Evolutionary conservation across 169 alveolate species (phyloP).

Genomic region (Eimeria acervulina): DNA sequence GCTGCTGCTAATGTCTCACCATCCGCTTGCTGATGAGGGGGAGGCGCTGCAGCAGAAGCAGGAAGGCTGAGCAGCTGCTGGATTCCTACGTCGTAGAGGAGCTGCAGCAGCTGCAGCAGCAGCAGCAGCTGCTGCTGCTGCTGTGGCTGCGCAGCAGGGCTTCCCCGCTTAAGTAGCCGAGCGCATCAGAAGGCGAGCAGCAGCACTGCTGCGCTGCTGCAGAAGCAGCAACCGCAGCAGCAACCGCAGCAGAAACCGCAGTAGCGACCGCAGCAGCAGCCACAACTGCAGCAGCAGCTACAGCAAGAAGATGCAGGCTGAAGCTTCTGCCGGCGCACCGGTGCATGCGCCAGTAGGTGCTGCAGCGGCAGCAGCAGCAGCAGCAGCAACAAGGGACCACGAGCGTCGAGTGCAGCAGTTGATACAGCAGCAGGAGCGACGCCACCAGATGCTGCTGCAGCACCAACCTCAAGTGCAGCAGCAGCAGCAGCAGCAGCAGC

Average conservation of each 20-base stretch:
- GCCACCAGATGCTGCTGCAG: not conserved
- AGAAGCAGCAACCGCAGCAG: not conserved
- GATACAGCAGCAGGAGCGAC: not conserved
- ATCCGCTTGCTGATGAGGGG: not conserved
- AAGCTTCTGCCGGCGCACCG: not conserved
- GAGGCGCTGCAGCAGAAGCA: slow-evolving; percentile 7
- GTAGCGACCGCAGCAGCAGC: slow-evolving; percentile 4
- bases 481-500: slow-evolving; percentile 36
- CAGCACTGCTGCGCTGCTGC: not conserved
- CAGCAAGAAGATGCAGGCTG: not conserved
- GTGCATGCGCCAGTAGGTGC: slow-evolving; percentile 14
- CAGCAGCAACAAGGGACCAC: not conserved
- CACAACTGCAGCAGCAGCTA: not conserved
- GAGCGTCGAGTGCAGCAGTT: not conserved
- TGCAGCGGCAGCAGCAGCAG: slow-evolving; percentile 15
- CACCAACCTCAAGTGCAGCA: not conserved
- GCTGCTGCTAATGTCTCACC: slow-evolving; percentile 3
- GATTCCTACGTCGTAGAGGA: not conserved
- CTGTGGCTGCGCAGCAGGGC: not conserved
- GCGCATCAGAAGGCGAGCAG: not conserved
- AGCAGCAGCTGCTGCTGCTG: not conserved
- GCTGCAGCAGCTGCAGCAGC: not conserved
- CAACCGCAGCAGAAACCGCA: not conserved
- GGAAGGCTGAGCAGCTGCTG: not conserved
- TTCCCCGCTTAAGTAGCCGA: not conserved